phyloP scores from a whole-genome alignment of 495 filamentous ascomycete genomes.

The Neurospora tetrasperma region DNA sequence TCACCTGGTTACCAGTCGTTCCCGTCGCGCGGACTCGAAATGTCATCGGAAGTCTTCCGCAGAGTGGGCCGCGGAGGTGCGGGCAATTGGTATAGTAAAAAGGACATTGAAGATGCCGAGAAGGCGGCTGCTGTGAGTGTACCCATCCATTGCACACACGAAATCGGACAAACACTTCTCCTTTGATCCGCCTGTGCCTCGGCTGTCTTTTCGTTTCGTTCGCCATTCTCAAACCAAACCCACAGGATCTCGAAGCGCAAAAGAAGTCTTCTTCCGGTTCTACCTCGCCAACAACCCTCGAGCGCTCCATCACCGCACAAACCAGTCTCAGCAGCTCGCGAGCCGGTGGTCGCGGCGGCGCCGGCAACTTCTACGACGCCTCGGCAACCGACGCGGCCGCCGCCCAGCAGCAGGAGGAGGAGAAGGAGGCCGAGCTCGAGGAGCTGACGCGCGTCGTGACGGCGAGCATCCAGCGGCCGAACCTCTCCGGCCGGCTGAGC shows the following conservation, averaged over 20 bases:
- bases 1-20: background rate
- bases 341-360: conserved; percentile 43
- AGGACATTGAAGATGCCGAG: conserved; percentile 39
- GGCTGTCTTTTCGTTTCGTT: background rate
- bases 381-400: conserved; percentile 17
- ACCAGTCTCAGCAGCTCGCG: background rate
- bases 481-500: conserved; percentile 7
- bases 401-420: conserved; percentile 8
- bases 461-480: conserved; percentile 13
- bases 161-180: background rate
- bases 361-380: conserved; percentile 46
- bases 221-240: background rate
- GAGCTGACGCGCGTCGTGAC: conserved; percentile 13
- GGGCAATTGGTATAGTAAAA: conserved; percentile 50
- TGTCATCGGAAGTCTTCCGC: conserved; percentile 22
- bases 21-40: background rate
- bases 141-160: background rate
- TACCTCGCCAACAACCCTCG: background rate
- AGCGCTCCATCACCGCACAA: background rate
- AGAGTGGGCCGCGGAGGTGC: conserved; percentile 47
- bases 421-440: conserved; percentile 12
- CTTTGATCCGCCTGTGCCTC: too few species aligned
- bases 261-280: conserved; percentile 11
- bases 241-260: conserved; percentile 37
- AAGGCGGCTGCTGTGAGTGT: conserved; percentile 23